Evolutionary conservation across 2,329 filamentous ascomycete species (phyloP), one percentile per base, ranked within the genome.

Genomic region (Ceratocystis ficicola): DNA sequence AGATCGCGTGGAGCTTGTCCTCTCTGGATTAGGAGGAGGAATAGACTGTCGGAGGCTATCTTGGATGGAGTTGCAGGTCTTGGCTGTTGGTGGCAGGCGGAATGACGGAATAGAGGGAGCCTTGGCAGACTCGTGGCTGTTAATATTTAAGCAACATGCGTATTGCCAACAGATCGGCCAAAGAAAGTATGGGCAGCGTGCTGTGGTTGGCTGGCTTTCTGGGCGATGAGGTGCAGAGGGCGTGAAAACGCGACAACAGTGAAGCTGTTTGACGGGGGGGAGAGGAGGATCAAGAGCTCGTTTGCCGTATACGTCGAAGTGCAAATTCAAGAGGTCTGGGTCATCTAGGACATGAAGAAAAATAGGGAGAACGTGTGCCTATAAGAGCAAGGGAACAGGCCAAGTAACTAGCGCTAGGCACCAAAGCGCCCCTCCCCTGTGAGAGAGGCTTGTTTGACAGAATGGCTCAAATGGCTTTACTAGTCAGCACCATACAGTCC

Each of bases 221-320:
- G 52, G 17, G 52, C 2, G 22, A 25, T 22, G 28, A 30, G 28
- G 28, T 30, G 28, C 15, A 28, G 15, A n/a, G 8, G 32, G 48
- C 5, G 15, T 25, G 17, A 22, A 59, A 36, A 20, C 12, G 55
- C 36, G 55, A 52, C 48, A 52, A 28, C 6, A 20, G 28, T 36
- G 55, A 59, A 36, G 55, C 17, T 36, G 55, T 17, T 20, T n/a
- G 55, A 32, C 17, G 5, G 55, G 36, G 36, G 32, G 10, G n/a
- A n/a, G n/a, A n/a, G 36, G 12, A 41, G 36, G 55, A 59, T 59
- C 28, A 59, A 59, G 30, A 59, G 55, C 55, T 59, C 55, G 28
- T 59, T 59, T 59, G 55, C 55, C 55, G 55, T 36, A 59, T 59
- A 59, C 32, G 55, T 59, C 55, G 55, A 59, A 59, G 55, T 59